phyloP scores from a whole-genome alignment of 495 filamentous ascomycete genomes.

The Tuber magnatum region DNA sequence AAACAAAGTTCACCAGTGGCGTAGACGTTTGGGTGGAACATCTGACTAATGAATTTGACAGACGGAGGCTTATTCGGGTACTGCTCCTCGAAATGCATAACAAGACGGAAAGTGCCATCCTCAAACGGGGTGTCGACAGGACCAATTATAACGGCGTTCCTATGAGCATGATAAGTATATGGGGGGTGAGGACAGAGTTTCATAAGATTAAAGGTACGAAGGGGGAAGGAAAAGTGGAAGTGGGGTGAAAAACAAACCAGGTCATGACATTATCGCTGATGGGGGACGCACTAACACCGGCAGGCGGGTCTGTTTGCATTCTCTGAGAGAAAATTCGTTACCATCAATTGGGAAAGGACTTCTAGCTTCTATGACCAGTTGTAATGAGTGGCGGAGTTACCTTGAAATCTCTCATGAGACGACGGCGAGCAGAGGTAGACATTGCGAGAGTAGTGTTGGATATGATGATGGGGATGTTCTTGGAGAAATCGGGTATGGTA shows the following conservation, averaged over 20 bases:
- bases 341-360: background rate
- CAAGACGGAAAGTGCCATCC: slow-evolving; percentile 92
- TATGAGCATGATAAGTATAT: slow-evolving; percentile 42
- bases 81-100: slow-evolving; percentile 98
- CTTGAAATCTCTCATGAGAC: slow-evolving; percentile 98
- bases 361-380: background rate
- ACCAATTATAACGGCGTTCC: slow-evolving; percentile 98
- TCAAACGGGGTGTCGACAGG: slow-evolving; percentile 97
- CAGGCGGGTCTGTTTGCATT: slow-evolving; percentile 98
- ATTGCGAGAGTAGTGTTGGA: slow-evolving; percentile 46
- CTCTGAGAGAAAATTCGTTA: slow-evolving; percentile 51
- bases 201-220: background rate
- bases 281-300: slow-evolving; percentile 92
- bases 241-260: slow-evolving; percentile 55
- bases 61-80: slow-evolving; percentile 97
- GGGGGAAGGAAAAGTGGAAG: slow-evolving; percentile 3
- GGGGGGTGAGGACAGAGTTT: background rate
- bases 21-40: slow-evolving; percentile 99
- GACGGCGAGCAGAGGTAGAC: slow-evolving; percentile 89
- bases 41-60: slow-evolving; percentile 96
- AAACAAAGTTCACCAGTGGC: slow-evolving; percentile 93
- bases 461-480: background rate
- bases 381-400: slow-evolving; percentile 44
- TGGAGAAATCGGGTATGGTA: background rate
- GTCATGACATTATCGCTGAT: slow-evolving; percentile 99